Percentiles rank a stretch among this genome's conserved stretches.
Conservation (phyloP, 73 alveolate genomes). For the Loxodes magnus region DNA sequence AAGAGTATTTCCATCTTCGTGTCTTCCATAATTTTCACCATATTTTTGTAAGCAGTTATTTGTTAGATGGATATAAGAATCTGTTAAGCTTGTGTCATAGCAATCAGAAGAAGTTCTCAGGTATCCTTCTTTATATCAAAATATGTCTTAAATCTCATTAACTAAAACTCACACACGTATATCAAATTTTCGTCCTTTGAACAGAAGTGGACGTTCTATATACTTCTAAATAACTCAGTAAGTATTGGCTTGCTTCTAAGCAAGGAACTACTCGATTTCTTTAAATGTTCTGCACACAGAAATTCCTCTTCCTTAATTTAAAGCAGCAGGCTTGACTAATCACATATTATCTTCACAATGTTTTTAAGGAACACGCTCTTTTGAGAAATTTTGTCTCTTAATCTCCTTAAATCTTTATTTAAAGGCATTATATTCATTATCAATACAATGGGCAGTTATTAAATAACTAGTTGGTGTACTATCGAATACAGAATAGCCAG, state of each 20-base stretch:
- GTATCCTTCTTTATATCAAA: slow-evolving; percentile 64
- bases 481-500: slow-evolving; percentile 43
- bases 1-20: slow-evolving; percentile 72
- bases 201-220: slow-evolving; percentile 65
- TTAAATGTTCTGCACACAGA: slow-evolving; percentile 64
- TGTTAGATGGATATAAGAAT: slow-evolving; percentile 63
- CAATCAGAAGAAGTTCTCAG: slow-evolving; percentile 53
- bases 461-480: slow-evolving; percentile 45
- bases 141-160: slow-evolving; percentile 45
- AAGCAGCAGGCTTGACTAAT: slow-evolving; percentile 79
- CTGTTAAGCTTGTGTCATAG: slow-evolving; percentile 31
- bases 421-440: slow-evolving; percentile 18
- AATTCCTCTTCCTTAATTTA: slow-evolving; percentile 84
- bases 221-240: slow-evolving; percentile 60
- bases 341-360: slow-evolving; percentile 79
- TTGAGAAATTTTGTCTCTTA: slow-evolving; percentile 24
- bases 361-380: slow-evolving; percentile 46
- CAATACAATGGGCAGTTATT: slow-evolving; percentile 25
- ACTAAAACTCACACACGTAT: slow-evolving; percentile 71
- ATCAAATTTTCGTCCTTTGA: slow-evolving; percentile 64
- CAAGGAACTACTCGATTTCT: slow-evolving; percentile 47
- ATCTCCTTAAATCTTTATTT: slow-evolving; percentile 30
- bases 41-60: slow-evolving; percentile 65
- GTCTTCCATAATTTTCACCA: slow-evolving; percentile 50
- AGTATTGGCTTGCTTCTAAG: slow-evolving; percentile 20